Base-by-base conservation (phyloP, 2,329 filamentous ascomycete species). In the Talaromyces verruculosus region DNA sequence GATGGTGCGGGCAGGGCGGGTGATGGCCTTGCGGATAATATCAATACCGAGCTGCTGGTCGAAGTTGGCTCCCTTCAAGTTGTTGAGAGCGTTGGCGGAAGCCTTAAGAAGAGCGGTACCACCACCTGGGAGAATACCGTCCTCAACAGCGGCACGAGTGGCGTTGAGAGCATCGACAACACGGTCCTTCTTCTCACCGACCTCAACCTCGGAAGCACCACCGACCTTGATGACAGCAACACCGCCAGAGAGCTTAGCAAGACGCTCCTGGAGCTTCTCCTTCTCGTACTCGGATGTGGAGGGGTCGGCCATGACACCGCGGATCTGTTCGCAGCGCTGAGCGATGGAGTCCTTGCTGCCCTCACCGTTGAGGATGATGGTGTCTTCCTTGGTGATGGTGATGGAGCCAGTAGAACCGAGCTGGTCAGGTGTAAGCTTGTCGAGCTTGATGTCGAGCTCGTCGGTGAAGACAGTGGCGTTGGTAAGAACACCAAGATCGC, bases 331-430 rank as follows among this genome's bases (percentile, higher is more conserved):
- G 83, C 95, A 98, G 79, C 95, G 91, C 86, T 97, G 93, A 71
- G 91, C 83, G 75, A 99, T 96, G 71, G 87, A 81, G 77, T 99
- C 95, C 87, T 98, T 97, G 89, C 84, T 90, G 70, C 95, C 95
- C 76, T 97, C 93, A 65, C 95, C 95, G 82, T 99, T 99, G 69
- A 99, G 88, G 77, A 99, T 89, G 81, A 99, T 97, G 74, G 95
- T 99, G 83, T 99, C 95, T 84, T 99, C 95, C 88, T 99, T 99
- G 80, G 95, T 99, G 84, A 99, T 98, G 80, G 95, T 98, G 84
- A 99, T 97, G 76, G 93, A 95, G 70, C 95, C 95, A 72, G 95
- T 98, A 67, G 92, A 95, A 72, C 95, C 95, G 77, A 99, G 92
- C 89, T 97, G 91, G 73, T 98, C 95, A 68, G 91, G 85, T 58